Evolutionary conservation across 163 green algal genomes (phyloP), one percentile per base, ranked within the genome.

Genomic region (Prototheca wickerhamii): DNA sequence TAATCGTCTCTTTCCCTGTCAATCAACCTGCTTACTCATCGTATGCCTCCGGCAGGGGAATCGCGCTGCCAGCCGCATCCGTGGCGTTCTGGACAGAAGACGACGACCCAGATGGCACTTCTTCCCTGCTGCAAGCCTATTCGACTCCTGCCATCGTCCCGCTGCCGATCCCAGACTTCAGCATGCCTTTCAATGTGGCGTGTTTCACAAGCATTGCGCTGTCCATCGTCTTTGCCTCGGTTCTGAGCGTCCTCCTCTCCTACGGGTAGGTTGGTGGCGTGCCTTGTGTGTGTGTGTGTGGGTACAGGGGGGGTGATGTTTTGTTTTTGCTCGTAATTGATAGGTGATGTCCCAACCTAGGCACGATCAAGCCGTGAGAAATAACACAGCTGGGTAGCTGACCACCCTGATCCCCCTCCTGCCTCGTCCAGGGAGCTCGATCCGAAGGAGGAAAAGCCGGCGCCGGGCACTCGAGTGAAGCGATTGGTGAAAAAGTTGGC

Each of bases 161-260:
- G 1, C 63, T 95, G 33, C 76, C 91, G 2, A 81, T 83, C 25
- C 89, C 91, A 0, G 91, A 97, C 79, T 87, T 95, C 67, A 89
- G 76, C 67, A 97, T 97, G 91, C 85, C 87, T 1, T 97, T 95
- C 80, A 97, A 97, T 63, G 89, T 96, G 18, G 81, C 85, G 50
- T 95, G 89, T 65, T 77, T 97, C 28, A 90, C 87, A 1, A 83
- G 68, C 60, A 96, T 89, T 3, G 66, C 94, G 37, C 60, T 96
- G n/a, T 80, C 87, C 0, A 65, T 97, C 0, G 82, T 84, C 52
- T 69, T 95, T 10, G 84, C 86, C 2, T 66, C 73, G 3, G 33
- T 79, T 3, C 50, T 92, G 1, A 86, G 82, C 55, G 37, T 68
- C 31, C 58, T 92, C 44, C 68, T 84, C 26, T 35, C 34, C 54